Base-by-base conservation (phyloP, 306 rosid species). In the Rosa persica region DNA sequence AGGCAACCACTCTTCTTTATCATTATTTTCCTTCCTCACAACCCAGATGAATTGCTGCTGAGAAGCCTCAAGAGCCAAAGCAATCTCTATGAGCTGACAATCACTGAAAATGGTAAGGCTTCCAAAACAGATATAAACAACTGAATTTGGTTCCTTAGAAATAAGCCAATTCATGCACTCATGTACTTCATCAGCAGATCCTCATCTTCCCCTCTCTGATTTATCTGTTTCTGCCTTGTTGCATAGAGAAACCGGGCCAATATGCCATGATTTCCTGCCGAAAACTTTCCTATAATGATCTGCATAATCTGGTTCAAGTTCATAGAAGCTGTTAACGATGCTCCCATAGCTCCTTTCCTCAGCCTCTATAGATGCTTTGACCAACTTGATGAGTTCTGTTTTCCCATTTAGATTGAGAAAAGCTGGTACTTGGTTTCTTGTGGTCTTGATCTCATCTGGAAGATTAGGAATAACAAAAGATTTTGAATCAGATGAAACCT, bases 401-500 rank as follows among this genome's bases (percentile, higher is more conserved):
- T 70, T 19, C 2, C 8, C 58, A 3, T 70, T 17, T 46, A 2
- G 8, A 52, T 70, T 25, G 13, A 47, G 16, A 13, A 23, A 40
- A 23, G 58, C 23, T 0, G 84, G 70, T 11, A 77, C 0, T 22
- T 83, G 76, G 44, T 3, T 12, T 69, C 78, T 70, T 5, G 84
- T 87, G 83, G 87, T 11, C 66, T 39, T 30, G 16, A 89, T 73
- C 48, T 85, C 83, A 4, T 76, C 89, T 0, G 91, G 93, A 10
- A 89, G 80, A 54, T 55, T 48, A 12, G 93, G 81, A 75, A 89
- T 70, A 2, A 82, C 49, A 30, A 89, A 83, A 2, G 69, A 2
- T 15, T 87, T 87, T 0, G 83, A 81, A 66, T 89, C 86, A 7
- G 88, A 85, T 1, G 85, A 68, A 57, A 85, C 86, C n/a, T 73